Conservation (phyloP, 352 stramenopile genomes). For the Globisporangium camurandrum region DNA sequence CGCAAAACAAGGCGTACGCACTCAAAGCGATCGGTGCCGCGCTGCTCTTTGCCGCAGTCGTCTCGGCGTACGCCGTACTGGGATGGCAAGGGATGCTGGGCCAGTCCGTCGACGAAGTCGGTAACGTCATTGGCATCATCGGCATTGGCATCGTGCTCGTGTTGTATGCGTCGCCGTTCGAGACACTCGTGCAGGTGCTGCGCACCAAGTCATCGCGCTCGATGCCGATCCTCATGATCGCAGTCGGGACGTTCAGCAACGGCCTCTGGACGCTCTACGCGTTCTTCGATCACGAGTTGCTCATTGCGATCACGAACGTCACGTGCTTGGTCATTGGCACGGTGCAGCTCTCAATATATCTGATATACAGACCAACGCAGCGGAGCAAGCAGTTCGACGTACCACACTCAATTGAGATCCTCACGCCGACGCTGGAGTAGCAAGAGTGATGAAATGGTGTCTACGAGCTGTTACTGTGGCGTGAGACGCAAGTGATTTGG, state of each 20-base stretch:
- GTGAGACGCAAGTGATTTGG: too few species aligned
- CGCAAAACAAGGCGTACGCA: neutral
- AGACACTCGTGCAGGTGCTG: constrained; percentile 40
- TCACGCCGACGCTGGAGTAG: constrained; percentile 1
- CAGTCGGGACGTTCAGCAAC: constrained; percentile 44
- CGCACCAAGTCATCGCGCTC: constrained; percentile 40
- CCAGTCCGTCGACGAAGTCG: constrained; percentile 8
- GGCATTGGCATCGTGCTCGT: constrained; percentile 34
- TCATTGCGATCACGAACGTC: constrained; percentile 40
- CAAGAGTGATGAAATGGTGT: neutral
- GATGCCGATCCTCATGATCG: constrained; percentile 42
- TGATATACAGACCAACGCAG: constrained; percentile 27
- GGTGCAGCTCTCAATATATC: constrained; percentile 47
- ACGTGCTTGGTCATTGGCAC: constrained; percentile 29
- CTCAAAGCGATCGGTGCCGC: neutral
- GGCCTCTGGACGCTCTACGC: constrained; percentile 45
- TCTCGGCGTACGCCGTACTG: neutral
- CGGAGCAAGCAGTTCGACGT: constrained; percentile 1
- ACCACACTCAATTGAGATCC: constrained; percentile 1
- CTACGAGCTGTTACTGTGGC: neutral
- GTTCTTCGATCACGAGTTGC: constrained; percentile 29
- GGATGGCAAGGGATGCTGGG: neutral
- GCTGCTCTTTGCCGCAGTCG: neutral
- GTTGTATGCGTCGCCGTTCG: constrained; percentile 52
- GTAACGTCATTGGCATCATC: constrained; percentile 25